Percentiles rank a stretch among this genome's conserved stretches.
phyloP scores from a whole-genome alignment of 73 alveolate species.

The Paramecium pentaurelia region DNA sequence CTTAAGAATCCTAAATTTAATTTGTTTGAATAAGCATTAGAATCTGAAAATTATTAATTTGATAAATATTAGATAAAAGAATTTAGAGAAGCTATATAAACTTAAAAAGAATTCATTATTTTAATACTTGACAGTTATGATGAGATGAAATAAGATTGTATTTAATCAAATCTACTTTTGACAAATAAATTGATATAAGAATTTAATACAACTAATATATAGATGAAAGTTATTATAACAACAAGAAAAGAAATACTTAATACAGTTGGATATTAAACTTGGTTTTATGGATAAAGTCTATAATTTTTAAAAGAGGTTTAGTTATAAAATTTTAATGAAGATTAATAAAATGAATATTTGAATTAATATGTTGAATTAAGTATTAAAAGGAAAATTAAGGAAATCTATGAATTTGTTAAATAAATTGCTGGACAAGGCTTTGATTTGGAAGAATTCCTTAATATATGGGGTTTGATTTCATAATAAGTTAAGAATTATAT shows the following conservation, averaged over 20 bases:
- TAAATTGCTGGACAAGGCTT: background rate
- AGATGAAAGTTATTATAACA: background rate
- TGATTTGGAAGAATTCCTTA: background rate
- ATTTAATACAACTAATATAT: background rate
- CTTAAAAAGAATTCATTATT: background rate
- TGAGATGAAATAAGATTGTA: background rate
- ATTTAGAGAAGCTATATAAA: background rate
- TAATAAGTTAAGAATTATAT: background rate
- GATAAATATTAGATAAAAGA: background rate
- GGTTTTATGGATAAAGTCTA: background rate
- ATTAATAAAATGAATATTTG: background rate
- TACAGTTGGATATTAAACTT: background rate
- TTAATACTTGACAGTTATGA: slow-evolving; percentile 12
- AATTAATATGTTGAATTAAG: background rate
- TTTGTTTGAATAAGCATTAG: background rate
- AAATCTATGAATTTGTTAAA: background rate
- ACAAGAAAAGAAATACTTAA: background rate
- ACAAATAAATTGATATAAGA: background rate
- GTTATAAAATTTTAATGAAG: background rate
- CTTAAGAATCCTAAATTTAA: background rate
- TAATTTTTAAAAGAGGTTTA: background rate
- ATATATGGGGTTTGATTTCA: background rate
- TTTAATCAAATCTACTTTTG: background rate
- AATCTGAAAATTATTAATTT: background rate
- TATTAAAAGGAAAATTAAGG: background rate